phyloP scores from a whole-genome alignment of 169 alveolate species.

The Plasmodium vinckei region DNA sequence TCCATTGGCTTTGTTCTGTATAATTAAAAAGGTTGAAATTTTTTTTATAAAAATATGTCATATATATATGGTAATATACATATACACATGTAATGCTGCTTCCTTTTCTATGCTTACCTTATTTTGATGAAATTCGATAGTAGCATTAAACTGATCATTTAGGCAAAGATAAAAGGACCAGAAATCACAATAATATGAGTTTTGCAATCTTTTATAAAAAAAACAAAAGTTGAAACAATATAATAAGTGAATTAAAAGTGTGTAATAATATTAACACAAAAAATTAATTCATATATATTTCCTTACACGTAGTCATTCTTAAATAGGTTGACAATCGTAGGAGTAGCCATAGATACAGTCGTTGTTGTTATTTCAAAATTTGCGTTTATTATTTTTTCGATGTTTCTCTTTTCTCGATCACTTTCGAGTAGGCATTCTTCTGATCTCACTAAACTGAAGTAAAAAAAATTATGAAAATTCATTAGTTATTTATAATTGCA shows the following conservation, averaged over 20 bases:
- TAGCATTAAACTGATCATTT: conserved; percentile 15
- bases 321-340: conserved; percentile 28
- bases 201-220: conserved; percentile 15
- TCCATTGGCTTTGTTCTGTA: conserved; percentile 11
- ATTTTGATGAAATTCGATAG: conserved; percentile 28
- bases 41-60: conserved; percentile 3
- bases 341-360: conserved; percentile 26
- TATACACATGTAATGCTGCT: not conserved
- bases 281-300: not conserved
- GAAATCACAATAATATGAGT: conserved; percentile 5
- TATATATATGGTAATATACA: not conserved
- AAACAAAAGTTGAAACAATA: conserved; percentile 4
- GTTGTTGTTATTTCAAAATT: conserved; percentile 41
- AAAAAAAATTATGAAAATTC: not conserved
- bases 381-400: conserved; percentile 32
- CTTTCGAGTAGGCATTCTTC: conserved; percentile 23
- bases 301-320: conserved; percentile 24
- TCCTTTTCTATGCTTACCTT: conserved; percentile 16
- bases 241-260: not conserved
- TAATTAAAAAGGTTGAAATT: not conserved
- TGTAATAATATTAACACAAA: not conserved
- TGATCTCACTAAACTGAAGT: conserved; percentile 29
- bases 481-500: too few relatives aligned
- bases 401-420: conserved; percentile 36
- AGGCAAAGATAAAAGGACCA: conserved; percentile 19